phyloP scores from a whole-genome alignment of 495 filamentous ascomycete species.

The Durotheca rogersii region DNA sequence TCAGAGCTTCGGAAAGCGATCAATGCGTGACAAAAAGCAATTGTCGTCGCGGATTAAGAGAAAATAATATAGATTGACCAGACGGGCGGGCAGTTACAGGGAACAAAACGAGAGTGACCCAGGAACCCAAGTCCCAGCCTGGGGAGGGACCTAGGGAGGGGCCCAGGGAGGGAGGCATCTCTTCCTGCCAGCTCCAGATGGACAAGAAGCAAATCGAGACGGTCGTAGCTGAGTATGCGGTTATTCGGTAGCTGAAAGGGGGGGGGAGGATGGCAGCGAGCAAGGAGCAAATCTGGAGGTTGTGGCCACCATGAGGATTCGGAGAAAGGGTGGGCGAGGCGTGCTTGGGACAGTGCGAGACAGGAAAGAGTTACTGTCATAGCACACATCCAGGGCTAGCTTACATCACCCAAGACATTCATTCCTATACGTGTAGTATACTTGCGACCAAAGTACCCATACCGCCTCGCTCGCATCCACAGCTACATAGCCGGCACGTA shows the following conservation, averaged over 20 bases:
- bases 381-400: neutral
- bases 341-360: slow-evolving; percentile 5
- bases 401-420: neutral
- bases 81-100: no score
- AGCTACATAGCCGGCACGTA: neutral
- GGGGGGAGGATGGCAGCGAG: slow-evolving; percentile 10
- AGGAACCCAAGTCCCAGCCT: no score
- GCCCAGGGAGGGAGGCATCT: slow-evolving; percentile 20
- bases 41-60: no score
- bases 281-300: slow-evolving; percentile 10
- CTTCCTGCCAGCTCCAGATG: slow-evolving; percentile 5
- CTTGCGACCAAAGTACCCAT: neutral
- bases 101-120: neutral
- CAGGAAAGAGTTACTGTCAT: no score
- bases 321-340: slow-evolving; percentile 20
- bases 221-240: slow-evolving; percentile 8
- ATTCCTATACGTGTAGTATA: neutral
- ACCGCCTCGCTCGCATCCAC: neutral
- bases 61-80: no score
- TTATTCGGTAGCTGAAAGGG: no score
- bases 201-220: slow-evolving; percentile 11
- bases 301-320: slow-evolving; percentile 23
- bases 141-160: no score
- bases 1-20: no score
- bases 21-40: no score